phyloP scores from a whole-genome alignment of 345 rosid species.

The Anastatica hierochuntica region DNA sequence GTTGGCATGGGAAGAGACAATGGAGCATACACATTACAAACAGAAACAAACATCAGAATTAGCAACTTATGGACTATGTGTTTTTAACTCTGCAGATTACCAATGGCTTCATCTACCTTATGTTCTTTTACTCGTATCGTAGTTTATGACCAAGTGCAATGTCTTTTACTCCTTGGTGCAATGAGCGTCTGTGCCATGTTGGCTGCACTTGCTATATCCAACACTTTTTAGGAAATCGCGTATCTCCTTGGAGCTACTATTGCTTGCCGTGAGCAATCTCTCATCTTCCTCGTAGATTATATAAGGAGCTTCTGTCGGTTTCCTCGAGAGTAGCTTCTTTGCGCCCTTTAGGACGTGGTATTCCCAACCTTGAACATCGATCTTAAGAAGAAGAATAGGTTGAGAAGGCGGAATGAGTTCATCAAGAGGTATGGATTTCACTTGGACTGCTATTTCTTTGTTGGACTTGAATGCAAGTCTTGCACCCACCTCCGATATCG shows the following conservation, averaged over 20 bases:
- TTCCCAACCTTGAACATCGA: slow-evolving; percentile 99
- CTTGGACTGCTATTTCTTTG: slow-evolving; percentile 82
- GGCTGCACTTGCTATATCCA: slow-evolving; percentile 62
- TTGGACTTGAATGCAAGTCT: slow-evolving; percentile 90
- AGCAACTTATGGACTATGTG: too few species aligned
- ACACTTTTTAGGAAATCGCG: slow-evolving; percentile 51
- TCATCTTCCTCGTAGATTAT: slow-evolving; percentile 92
- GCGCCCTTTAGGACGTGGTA: slow-evolving; percentile 88
- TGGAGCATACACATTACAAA: too few species aligned
- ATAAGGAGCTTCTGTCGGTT: slow-evolving; percentile 71
- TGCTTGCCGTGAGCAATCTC: slow-evolving; percentile 74
- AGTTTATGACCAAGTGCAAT: not conserved
- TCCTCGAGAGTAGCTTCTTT: slow-evolving; percentile 56
- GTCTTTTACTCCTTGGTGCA: slow-evolving; percentile 17
- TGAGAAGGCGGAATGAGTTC: slow-evolving; percentile 53
- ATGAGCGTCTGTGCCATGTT: slow-evolving; percentile 72
- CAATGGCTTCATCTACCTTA: not conserved
- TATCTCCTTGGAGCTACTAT: slow-evolving; percentile 73
- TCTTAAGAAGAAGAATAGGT: slow-evolving; percentile 59
- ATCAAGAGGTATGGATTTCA: slow-evolving; percentile 74
- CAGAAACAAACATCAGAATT: too few species aligned
- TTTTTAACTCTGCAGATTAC: too few species aligned
- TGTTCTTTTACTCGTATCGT: not conserved
- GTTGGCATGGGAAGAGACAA: not conserved
- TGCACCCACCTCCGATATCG: slow-evolving; percentile 84